Percentiles rank a stretch among this genome's conserved stretches.
phyloP scores from a whole-genome alignment of 2,329 filamentous ascomycete genomes.

The Aspergillus sp. region DNA sequence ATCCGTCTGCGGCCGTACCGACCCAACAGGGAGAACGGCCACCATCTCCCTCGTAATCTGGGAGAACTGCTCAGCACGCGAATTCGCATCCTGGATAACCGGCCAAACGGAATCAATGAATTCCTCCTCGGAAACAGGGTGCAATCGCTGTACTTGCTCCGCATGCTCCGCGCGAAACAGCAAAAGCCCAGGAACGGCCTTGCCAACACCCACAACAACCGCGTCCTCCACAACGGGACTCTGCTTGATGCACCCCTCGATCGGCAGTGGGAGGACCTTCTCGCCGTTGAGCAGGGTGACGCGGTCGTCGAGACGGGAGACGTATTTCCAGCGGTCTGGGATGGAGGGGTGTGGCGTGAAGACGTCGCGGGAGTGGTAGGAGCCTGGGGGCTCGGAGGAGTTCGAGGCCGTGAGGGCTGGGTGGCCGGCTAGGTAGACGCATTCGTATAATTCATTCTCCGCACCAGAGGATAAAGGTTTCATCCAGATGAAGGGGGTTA shows the following conservation, averaged over 20 bases:
- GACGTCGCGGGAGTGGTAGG: slow-evolving; percentile 34
- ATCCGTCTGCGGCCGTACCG: slow-evolving; percentile 51
- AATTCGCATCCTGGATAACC: slow-evolving; percentile 40
- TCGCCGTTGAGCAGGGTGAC: slow-evolving; percentile 35
- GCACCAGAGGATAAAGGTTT: slow-evolving; percentile 25
- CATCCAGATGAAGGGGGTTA: slow-evolving; percentile 40
- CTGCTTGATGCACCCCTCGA: slow-evolving; percentile 34
- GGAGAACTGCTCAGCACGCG: slow-evolving; percentile 43
- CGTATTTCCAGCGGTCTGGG: slow-evolving; percentile 33
- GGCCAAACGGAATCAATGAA: slow-evolving; percentile 41
- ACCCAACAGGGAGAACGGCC: slow-evolving; percentile 31
- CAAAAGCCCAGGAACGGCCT: slow-evolving; percentile 28
- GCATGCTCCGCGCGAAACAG: slow-evolving; percentile 27
- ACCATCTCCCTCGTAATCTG: slow-evolving; percentile 47
- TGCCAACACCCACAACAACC: slow-evolving; percentile 30
- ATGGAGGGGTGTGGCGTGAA: slow-evolving; percentile 33
- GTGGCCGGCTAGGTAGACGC: slow-evolving; percentile 32
- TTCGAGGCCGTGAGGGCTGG: slow-evolving; percentile 33
- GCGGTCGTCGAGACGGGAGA: slow-evolving; percentile 32
- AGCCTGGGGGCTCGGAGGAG: slow-evolving; percentile 32
- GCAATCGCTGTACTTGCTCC: neutral
- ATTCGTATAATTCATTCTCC: slow-evolving; percentile 25
- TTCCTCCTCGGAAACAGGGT: slow-evolving; percentile 27
- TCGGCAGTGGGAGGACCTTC: slow-evolving; percentile 34
- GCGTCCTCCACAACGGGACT: slow-evolving; percentile 31